These are phyloP conservation scores for Chenopodium suecicum DNA, from an alignment of 148 eudicot genomes.

Conservation along the genomic window DNA sequence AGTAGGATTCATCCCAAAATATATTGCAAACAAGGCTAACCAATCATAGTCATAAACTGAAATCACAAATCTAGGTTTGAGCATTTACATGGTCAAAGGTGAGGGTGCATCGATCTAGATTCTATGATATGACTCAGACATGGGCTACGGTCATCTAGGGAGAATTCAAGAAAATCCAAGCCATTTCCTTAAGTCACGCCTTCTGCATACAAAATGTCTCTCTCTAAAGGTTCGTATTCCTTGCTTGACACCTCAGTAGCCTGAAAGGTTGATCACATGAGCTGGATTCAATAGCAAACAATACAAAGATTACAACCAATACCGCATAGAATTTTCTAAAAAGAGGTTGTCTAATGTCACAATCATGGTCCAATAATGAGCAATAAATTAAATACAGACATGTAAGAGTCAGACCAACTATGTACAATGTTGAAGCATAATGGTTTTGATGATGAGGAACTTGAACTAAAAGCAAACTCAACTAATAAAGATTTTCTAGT, in stretches of 20 bases:
- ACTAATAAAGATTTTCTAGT: too few relatives aligned
- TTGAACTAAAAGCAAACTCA: too few relatives aligned
- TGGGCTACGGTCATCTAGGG: conserved; percentile 93
- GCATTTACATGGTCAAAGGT: conserved; percentile 64
- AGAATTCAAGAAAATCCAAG: conserved; percentile 93
- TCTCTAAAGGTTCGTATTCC: conserved; percentile 93
- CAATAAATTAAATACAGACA: background rate
- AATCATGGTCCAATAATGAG: background rate
- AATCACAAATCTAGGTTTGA: background rate
- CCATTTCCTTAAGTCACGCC: conserved; percentile 97
- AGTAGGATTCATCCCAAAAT: background rate
- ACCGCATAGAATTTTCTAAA: background rate
- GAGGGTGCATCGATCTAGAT: conserved; percentile 60
- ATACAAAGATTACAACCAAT: background rate
- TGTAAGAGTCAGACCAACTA: background rate
- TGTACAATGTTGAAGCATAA: too few relatives aligned
- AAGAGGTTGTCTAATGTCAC: background rate
- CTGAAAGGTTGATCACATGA: conserved; percentile 36
- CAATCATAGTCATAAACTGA: background rate
- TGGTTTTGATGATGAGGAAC: too few relatives aligned
- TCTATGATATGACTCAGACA: conserved; percentile 83
- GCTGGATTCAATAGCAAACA: background rate
- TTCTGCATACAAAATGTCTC: conserved; percentile 91
- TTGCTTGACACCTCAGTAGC: conserved; percentile 97
- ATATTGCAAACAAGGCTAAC: background rate